phyloP scores from a whole-genome alignment of 345 rosid species.

The Limnanthes douglasii region DNA sequence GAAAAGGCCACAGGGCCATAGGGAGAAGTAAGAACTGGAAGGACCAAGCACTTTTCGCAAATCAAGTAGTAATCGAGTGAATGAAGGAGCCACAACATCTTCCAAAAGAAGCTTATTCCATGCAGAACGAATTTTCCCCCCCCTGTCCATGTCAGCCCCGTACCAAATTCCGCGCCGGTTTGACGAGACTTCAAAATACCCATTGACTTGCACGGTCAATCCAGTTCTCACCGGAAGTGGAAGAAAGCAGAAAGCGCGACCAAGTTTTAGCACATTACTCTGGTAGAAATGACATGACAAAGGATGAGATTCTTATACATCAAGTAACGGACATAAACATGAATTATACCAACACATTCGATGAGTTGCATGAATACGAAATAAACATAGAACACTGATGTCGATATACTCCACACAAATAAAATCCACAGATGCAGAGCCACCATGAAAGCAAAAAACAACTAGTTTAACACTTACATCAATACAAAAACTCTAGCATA shows the following conservation, averaged over 20 bases:
- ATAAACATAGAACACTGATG: too few species aligned
- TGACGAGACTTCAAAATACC: conserved; percentile 91
- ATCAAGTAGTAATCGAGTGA: conserved; percentile 44
- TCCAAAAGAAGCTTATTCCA: conserved; percentile 95
- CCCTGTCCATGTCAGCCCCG: conserved; percentile 95
- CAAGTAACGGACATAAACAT: too few species aligned
- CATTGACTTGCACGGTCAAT: conserved; percentile 73
- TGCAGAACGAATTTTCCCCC: conserved; percentile 86
- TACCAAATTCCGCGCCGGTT: conserved; percentile 98
- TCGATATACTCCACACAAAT: too few species aligned
- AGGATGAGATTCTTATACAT: conserved; percentile 8
- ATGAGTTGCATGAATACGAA: too few species aligned
- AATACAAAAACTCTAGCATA: too few species aligned
- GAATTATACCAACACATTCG: too few species aligned
- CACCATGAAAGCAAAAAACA: too few species aligned
- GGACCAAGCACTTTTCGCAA: conserved; percentile 54
- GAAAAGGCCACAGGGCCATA: conserved; percentile 76
- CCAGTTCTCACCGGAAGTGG: conserved; percentile 93
- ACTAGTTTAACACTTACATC: too few species aligned
- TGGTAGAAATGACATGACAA: conserved; percentile 25
- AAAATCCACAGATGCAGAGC: too few species aligned
- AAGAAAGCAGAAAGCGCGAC: conserved; percentile 91
- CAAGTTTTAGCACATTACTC: conserved; percentile 51
- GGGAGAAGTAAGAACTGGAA: conserved; percentile 44
- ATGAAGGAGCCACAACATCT: conserved; percentile 75